Evolutionary conservation across 2,329 filamentous ascomycete species (phyloP), one percentile per base, ranked within the genome.

Genomic region (Fusarium irregulare): DNA sequence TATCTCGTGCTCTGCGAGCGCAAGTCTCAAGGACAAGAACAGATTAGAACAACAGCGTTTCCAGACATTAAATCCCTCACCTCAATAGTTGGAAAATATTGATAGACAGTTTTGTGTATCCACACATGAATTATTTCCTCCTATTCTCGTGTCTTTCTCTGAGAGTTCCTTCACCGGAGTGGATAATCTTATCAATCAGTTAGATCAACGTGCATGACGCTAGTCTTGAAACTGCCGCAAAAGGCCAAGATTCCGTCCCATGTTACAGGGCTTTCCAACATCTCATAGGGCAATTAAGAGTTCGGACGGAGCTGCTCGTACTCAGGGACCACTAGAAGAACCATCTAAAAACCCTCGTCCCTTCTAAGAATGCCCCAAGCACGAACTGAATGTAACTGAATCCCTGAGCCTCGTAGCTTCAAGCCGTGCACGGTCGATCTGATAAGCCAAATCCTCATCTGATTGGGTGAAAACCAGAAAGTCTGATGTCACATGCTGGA

Each of bases 171-270:
- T 41, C 46, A 48, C 60, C 56, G 69, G 51, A 54, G 58, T 54
- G 60, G 55, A 40, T 68, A 75, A 75, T 75, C 73, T 75, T 74
- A 75, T 75, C 73, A 75, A 75, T 75, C 73, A 73, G 66, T 73
- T 42, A 28, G 73, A 75, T 75, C 73, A 72, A 71, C 42, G 16
- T 66, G 67, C 71, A 75, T 56, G 60, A 50, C 60, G 64, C 73
- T 74, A 73, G 60, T 54, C 48, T n/a, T 21, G 45, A 64, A 49
- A 46, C 37, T 48, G 64, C 30, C 28, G 20, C 13, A 45, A 55
- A 32, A 34, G 16, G 55, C 45, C 55, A 66, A 59, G 55, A 32
- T 57, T 68, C 23, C 53, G 23, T 54, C 41, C 45, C 50, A 27
- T 47, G n/a, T 56, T 66, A n/a, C 55, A 71, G 59, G 55, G 64